Evolutionary conservation across 2,329 filamentous ascomycete species (phyloP), one percentile per base, ranked within the genome.

Genomic region (Phoma sp.): DNA sequence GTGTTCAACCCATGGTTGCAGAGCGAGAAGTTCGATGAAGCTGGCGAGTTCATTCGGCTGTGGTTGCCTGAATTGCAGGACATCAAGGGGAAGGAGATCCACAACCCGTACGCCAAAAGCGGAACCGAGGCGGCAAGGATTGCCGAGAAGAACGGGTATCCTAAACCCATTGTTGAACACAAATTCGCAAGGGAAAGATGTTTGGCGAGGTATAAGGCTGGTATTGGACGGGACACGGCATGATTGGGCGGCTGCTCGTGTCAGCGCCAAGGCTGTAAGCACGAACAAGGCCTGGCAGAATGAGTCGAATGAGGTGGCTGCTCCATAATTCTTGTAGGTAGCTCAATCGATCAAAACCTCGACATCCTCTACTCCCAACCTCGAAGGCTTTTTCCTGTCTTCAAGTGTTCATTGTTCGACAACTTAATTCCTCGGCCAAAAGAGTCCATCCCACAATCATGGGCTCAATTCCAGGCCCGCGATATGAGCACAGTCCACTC

Each of bases 1-100:
- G 89, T 96, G 46, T 96, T 96, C 76, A 96, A 96, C 66, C 92
- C 92, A 0, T 71, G 91, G 39, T 76, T 90, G 14, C 92, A 96
- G 78, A 91, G 89, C 63, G 90, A 95, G 79, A 93, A 89, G 74
- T 96, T 96, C 64, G 92, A 96, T 69, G 78, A 83, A 0, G 79
- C 88, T 0, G 93, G 91, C 0, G 84, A 86, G 13, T 96, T 93
- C 70, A 96, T 96, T 51, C 82, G 89, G 33, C 85, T 85, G 55
- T 96, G 91, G 91, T 80, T 96, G 7, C 87, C 87, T 0, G 92
- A 96, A 75, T 76, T 96, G 56, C 80, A 76, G 24, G 81, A 74
- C 0, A 74, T 93, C 2, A 70, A 83, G 64, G 87, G 84, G 0
- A 87, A 86, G 59, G 89, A 86, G 7, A 84, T 96, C 4, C 91